Evolutionary conservation across 257 asterid species (phyloP).

Genomic region (Nicotiana attenuata): DNA sequence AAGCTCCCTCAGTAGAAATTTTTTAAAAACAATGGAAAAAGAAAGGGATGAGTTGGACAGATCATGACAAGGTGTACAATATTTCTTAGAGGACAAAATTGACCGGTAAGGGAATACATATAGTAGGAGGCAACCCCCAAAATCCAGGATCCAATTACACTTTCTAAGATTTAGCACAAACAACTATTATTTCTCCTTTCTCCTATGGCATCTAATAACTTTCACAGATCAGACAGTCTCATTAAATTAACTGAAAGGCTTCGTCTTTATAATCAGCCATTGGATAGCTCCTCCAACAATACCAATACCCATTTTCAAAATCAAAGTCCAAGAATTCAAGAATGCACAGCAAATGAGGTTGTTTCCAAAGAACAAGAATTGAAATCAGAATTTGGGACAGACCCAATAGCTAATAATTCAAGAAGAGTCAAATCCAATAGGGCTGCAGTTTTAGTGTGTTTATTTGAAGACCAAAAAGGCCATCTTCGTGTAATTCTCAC

Average conservation of each 20-base stretch:
- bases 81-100: no score
- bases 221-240: constrained; percentile 37
- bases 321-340: constrained; percentile 9
- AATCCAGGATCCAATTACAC: not conserved
- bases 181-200: no score
- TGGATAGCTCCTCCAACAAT: not conserved
- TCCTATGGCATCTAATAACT: constrained; percentile 24
- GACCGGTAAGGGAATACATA: no score
- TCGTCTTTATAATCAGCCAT: constrained; percentile 24
- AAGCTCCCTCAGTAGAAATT: no score
- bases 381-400: not conserved
- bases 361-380: not conserved
- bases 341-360: not conserved
- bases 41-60: no score
- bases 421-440: constrained; percentile 14
- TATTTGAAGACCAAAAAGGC: constrained; percentile 51
- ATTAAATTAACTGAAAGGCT: constrained; percentile 35
- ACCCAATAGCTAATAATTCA: constrained; percentile 5
- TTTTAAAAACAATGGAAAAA: no score
- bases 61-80: no score
- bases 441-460: constrained; percentile 75
- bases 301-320: not conserved
- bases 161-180: no score
- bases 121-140: not conserved
- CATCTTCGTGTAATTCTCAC: constrained; percentile 75